Percentiles rank a stretch among this genome's conserved stretches.
phyloP scores from a whole-genome alignment of 148 eudicot genomes.

The Persicaria maculosa region DNA sequence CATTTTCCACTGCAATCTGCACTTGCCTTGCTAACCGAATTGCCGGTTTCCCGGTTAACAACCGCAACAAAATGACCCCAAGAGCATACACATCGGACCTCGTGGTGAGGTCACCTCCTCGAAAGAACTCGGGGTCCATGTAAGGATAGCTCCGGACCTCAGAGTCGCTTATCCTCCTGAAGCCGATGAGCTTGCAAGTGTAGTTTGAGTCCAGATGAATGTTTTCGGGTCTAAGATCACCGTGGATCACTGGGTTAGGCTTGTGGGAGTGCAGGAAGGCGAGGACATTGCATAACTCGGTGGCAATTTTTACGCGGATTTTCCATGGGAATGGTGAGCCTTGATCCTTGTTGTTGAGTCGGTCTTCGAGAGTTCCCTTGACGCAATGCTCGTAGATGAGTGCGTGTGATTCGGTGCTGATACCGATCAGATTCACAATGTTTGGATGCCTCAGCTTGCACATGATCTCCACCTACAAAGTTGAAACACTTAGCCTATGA shows the following conservation, averaged over 20 bases:
- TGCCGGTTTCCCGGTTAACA: slow-evolving; percentile 23
- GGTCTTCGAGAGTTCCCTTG: background rate
- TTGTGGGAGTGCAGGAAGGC: background rate
- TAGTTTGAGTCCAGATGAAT: background rate
- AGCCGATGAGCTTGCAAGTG: background rate
- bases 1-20: background rate
- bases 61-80: slow-evolving; percentile 40
- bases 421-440: background rate
- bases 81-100: slow-evolving; percentile 50
- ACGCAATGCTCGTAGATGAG: background rate
- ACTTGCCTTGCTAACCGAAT: background rate
- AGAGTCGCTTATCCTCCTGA: background rate
- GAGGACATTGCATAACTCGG: background rate
- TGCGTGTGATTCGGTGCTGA: background rate
- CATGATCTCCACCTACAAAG: background rate
- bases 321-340: background rate
- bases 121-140: slow-evolving; percentile 51
- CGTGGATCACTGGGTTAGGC: background rate
- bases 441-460: no score
- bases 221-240: background rate
- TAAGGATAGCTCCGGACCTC: slow-evolving; percentile 15
- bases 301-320: background rate
- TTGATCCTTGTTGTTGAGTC: background rate
- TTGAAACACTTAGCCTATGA: background rate
- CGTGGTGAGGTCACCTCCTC: slow-evolving; percentile 40